These are phyloP conservation scores for Vigna reflexopilosa DNA, from an alignment of 306 rosid species.

Conservation along the genomic window DNA sequence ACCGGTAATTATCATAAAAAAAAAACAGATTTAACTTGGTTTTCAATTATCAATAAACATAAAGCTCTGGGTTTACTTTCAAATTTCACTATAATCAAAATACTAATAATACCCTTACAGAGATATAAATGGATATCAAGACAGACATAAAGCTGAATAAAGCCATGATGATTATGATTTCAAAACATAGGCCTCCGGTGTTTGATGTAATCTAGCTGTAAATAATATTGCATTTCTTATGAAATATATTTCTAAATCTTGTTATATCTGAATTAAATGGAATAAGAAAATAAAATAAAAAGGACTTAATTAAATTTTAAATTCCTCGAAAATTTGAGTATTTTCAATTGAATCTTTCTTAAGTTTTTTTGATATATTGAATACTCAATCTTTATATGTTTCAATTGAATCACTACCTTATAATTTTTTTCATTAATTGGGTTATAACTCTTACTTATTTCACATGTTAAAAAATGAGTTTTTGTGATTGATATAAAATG, in stretches of 20 bases:
- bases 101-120: neutral
- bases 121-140: slow-evolving; percentile 12
- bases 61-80: neutral
- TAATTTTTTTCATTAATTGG: too few relatives aligned
- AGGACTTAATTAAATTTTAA: too few relatives aligned
- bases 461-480: too few relatives aligned
- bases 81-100: slow-evolving; percentile 9
- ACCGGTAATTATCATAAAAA: neutral
- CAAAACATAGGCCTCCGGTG: slow-evolving; percentile 1
- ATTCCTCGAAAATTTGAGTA: too few relatives aligned
- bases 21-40: neutral
- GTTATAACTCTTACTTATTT: too few relatives aligned
- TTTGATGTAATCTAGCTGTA: slow-evolving; percentile 5
- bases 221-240: slow-evolving; percentile 31
- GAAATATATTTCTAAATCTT: slow-evolving; percentile 24
- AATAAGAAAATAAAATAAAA: slow-evolving; percentile 1
- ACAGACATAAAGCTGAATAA: slow-evolving; percentile 16
- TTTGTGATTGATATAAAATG: too few relatives aligned
- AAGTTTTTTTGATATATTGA: too few relatives aligned
- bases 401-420: too few relatives aligned
- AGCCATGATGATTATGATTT: neutral
- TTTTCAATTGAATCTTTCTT: too few relatives aligned
- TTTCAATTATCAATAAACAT: neutral
- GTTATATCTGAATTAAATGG: slow-evolving; percentile 30
- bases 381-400: too few relatives aligned